Base-by-base conservation (phyloP, 2,329 filamentous ascomycete genomes). In the Colletotrichum filicis region DNA sequence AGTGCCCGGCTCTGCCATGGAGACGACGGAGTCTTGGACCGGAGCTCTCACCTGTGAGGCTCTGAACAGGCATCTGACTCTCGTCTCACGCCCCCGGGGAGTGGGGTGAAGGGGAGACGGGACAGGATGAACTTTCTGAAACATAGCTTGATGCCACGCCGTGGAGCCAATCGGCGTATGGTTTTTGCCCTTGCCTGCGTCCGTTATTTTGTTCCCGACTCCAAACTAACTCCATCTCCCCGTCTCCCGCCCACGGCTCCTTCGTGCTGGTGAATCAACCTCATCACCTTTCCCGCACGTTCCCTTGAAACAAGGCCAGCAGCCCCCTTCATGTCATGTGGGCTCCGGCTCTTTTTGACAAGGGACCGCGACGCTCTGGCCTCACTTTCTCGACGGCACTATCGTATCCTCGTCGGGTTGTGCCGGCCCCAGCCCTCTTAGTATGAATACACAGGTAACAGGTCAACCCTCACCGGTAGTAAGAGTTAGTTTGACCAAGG, bases 221-320 rank as follows among this genome's bases (percentile, higher is more conserved):
- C 37, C 37, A 42, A 42, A n/a, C 19, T 19, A 9, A 49, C 62
- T 49, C 24, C 26, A 37, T 56, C 32, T 37, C 16, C 7, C 16
- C 37, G 37, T 42, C 37, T 42, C 37, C 37, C 37, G 37, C 59
- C 58, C 12, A n/a, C 42, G 35, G 46, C 30, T 35, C 19, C 56
- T 16, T 19, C 42, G 19, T 26, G 35, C 49, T 58, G 35, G 53
- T 49, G 42, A 49, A 22, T 32, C 63, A 37, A 66, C 52, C 35
- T 57, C 62, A 24, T 56, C 56, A 24, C 12, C 46, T 11, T 28
- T 32, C 64, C 67, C 67, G 57, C 64, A 71, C 59, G 63, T 71
- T 55, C 66, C 59, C 32, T 59, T 69, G 69, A 72, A 72, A 72
- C 69, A 68, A 57, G 69, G 53, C 65, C 65, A 62, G 42, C 28